Conservation (phyloP, 371 early-diverging fungal species). For the Conidiobolus incongruus region DNA sequence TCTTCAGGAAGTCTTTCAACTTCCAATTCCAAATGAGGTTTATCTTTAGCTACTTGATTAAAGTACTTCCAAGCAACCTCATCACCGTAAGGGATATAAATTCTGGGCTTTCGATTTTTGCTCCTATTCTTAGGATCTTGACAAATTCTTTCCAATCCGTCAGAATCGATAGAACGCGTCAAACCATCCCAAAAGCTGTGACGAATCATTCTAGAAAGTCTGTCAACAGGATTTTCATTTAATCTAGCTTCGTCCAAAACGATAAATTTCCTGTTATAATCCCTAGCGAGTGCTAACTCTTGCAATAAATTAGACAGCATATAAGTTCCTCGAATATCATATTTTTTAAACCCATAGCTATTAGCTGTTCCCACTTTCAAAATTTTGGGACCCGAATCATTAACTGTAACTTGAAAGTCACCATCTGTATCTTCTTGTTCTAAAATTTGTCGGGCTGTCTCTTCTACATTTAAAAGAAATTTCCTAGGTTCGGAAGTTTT, state of each 20-base stretch:
- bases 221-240: conserved; percentile 83
- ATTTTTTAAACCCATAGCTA: conserved; percentile 63
- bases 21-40: conserved; percentile 50
- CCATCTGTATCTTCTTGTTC: conserved; percentile 91
- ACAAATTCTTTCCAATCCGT: conserved; percentile 73
- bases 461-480: conserved; percentile 70
- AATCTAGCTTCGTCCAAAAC: conserved; percentile 69
- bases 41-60: conserved; percentile 24
- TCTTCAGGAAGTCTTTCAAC: conserved; percentile 64
- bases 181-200: conserved; percentile 86
- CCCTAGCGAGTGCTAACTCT: conserved; percentile 78
- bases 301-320: conserved; percentile 83
- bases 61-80: conserved; percentile 58
- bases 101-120: conserved; percentile 50
- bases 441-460: conserved; percentile 51
- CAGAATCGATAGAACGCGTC: conserved; percentile 79
- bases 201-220: conserved; percentile 74
- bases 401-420: conserved; percentile 82
- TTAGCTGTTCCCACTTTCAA: conserved; percentile 70
- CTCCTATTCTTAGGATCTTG: conserved; percentile 82
- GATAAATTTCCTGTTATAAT: conserved; percentile 63
- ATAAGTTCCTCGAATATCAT: conserved; percentile 85
- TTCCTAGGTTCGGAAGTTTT: conserved; percentile 36
- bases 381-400: conserved; percentile 79
- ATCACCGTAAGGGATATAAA: conserved; percentile 79